Base-by-base conservation (phyloP, 139 green algal genomes). In the Nannochloris sp. region DNA sequence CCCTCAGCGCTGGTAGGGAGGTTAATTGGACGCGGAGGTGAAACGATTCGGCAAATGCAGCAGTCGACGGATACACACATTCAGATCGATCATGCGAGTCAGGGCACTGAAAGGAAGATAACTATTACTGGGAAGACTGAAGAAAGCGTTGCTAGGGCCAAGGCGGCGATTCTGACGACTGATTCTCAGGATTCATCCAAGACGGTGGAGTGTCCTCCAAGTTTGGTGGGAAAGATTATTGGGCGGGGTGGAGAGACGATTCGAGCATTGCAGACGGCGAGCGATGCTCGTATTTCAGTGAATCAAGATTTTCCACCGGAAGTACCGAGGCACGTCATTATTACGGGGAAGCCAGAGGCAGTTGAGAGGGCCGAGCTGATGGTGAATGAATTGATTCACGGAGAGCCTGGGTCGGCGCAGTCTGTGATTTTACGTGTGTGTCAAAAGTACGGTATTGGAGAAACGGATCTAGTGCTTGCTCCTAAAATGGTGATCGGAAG, bases 181-280 rank as follows among this genome's bases (percentile, higher is more conserved):
- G 60, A 56, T 23, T 23, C 33, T 20, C 13, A 66, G 11, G 36
- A 66, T 23, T 23, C 36, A 0, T 28, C 29, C 10, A 13, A 37
- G 14, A 66, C 14, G 10, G 28, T 95, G 12, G 74, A 86, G 5
- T 96, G 90, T 74, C 89, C 88, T 0, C 70, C 66, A 0, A 75
- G 72, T 46, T 82, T 95, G 46, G 92, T 98, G 16, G 92, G 92
- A 17, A 74, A 93, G 56, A 87, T 98, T 51, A 98, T 98, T 59
- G 92, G 92, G 4, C 76, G 89, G 5, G 89, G 85, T 5, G 92
- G 92, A 3, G 91, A 97, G 79, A 98, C 92, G n/a, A 98, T 98
- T 77, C 81, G 92, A 49, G 81, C 78, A 16, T 78, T 98, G 77
- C 92, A 98, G 84, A 77, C 82, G 12, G 84, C 81, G 46, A 92